Evolutionary conservation across 106 monocot genomes (phyloP).

Genomic region (Dactylorhiza incarnata): DNA sequence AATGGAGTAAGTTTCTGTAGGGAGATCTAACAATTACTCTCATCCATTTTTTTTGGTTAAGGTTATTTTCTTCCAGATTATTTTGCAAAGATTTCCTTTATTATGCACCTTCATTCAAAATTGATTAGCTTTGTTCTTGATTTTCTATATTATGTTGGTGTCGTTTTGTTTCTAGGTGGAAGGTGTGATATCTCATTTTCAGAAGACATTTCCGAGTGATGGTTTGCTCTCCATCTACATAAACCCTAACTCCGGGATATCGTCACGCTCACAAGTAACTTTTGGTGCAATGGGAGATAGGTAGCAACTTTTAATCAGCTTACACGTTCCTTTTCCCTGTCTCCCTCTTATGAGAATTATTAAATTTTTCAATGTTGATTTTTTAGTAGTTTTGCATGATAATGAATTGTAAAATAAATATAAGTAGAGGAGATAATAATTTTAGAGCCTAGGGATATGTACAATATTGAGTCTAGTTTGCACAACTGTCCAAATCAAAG

Average conservation of each 20-base stretch:
- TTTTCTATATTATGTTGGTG: neutral
- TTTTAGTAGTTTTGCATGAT: neutral
- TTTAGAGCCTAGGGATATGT: too few species aligned
- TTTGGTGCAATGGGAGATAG: slow-evolving; percentile 98
- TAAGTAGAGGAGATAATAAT: too few species aligned
- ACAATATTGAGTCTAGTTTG: too few species aligned
- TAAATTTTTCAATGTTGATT: neutral
- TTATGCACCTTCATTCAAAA: neutral
- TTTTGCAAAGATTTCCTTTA: neutral
- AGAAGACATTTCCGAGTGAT: slow-evolving; percentile 68
- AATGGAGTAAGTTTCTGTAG: too few species aligned
- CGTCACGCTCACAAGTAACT: slow-evolving; percentile 62
- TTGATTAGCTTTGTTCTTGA: neutral
- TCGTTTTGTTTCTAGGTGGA: slow-evolving; percentile 49
- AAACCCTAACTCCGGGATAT: slow-evolving; percentile 59
- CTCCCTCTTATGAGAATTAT: neutral
- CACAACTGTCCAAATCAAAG: too few species aligned
- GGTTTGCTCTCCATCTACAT: slow-evolving; percentile 80
- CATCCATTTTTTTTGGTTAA: neutral
- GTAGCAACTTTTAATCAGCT: slow-evolving; percentile 17
- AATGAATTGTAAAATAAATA: too few species aligned
- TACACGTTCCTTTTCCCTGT: neutral
- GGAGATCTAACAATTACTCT: neutral
- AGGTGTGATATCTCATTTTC: slow-evolving; percentile 51
- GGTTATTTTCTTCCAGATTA: neutral